phyloP scores from a whole-genome alignment of 1,284 basidiomycete genomes.

The Boletus sp. region DNA sequence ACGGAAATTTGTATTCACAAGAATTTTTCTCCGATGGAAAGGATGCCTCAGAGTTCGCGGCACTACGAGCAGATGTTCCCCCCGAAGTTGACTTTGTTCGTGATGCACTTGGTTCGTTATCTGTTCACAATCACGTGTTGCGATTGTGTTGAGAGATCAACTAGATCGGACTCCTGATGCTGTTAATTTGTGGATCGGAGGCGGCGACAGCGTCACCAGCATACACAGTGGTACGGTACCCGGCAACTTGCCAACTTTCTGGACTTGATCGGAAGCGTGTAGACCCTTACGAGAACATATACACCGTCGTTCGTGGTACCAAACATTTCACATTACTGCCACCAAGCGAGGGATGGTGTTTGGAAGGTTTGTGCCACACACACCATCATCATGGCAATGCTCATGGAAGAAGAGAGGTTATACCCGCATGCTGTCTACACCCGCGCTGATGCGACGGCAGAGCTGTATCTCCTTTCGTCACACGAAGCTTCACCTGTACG shows the following conservation, averaged over 20 bases:
- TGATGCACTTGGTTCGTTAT: conserved; percentile 66
- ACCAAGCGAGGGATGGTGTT: conserved; percentile 80
- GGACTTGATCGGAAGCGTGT: conserved; percentile 13
- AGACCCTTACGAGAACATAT: conserved; percentile 94
- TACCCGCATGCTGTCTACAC: conserved; percentile 70
- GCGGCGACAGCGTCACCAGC: conserved; percentile 71
- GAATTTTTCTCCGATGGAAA: conserved; percentile 38
- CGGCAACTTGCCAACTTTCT: neutral
- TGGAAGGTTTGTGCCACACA: conserved; percentile 55
- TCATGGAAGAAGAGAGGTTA: conserved; percentile 46
- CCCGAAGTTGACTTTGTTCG: conserved; percentile 69
- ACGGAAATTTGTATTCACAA: conserved; percentile 75
- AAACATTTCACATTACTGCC: conserved; percentile 85
- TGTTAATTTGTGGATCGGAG: conserved; percentile 89
- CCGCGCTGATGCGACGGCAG: conserved; percentile 35
- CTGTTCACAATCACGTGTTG: neutral
- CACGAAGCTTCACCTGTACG: conserved; percentile 43
- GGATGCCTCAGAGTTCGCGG: conserved; percentile 55
- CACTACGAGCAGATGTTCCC: conserved; percentile 60
- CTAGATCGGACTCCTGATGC: conserved; percentile 73
- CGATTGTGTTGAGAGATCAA: conserved; percentile 5
- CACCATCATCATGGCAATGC: neutral
- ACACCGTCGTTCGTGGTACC: conserved; percentile 76
- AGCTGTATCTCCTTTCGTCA: conserved; percentile 47
- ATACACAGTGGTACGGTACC: conserved; percentile 70